A percentile compares a stretch with the other conserved stretches of the same genome.
These are phyloP conservation scores for Austroboletus eburneus DNA, from an alignment of 768 basidiomycete species.

Conservation along the genomic window DNA sequence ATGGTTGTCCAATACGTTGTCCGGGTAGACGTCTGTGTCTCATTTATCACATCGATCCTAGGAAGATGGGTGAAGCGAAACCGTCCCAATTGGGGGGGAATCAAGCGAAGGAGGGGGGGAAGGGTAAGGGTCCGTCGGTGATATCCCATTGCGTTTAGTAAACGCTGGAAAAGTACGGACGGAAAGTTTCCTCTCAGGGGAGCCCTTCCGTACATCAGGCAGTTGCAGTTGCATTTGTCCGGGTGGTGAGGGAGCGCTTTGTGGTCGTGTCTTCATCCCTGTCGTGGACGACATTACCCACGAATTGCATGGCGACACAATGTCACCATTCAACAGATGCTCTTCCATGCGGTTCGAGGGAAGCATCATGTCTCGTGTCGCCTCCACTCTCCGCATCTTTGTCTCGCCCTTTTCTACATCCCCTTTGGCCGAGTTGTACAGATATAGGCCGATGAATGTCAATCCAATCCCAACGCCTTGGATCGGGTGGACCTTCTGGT, in stretches of 20 bases:
- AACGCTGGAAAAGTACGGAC: slow-evolving; percentile 16
- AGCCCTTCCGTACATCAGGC: background rate
- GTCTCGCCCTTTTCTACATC: slow-evolving; percentile 94
- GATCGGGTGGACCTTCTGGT: slow-evolving; percentile 74
- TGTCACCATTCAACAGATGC: slow-evolving; percentile 42
- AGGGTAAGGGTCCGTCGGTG: slow-evolving; percentile 43
- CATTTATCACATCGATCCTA: slow-evolving; percentile 5
- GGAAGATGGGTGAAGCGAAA: slow-evolving; percentile 10
- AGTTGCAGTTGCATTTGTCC: slow-evolving; percentile 1
- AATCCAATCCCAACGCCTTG: slow-evolving; percentile 88
- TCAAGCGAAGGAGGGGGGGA: slow-evolving; percentile 40
- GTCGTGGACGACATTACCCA: slow-evolving; percentile 21
- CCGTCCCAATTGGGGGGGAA: slow-evolving; percentile 18
- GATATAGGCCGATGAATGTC: slow-evolving; percentile 87
- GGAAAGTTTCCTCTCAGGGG: slow-evolving; percentile 18
- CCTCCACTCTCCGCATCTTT: slow-evolving; percentile 75
- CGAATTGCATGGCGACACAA: slow-evolving; percentile 21
- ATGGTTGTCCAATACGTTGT: slow-evolving; percentile 8
- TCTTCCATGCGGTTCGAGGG: slow-evolving; percentile 65
- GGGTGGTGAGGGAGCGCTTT: slow-evolving; percentile 3
- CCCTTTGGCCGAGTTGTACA: slow-evolving; percentile 93
- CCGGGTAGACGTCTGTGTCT: slow-evolving; percentile 17
- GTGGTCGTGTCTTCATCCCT: slow-evolving; percentile 22
- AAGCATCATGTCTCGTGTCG: slow-evolving; percentile 60
- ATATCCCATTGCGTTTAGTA: slow-evolving; percentile 22